A percentile compares a stretch with the other conserved stretches of the same genome.
phyloP scores from a whole-genome alignment of 2,329 filamentous ascomycete species.

The Exserohilum turcica region DNA sequence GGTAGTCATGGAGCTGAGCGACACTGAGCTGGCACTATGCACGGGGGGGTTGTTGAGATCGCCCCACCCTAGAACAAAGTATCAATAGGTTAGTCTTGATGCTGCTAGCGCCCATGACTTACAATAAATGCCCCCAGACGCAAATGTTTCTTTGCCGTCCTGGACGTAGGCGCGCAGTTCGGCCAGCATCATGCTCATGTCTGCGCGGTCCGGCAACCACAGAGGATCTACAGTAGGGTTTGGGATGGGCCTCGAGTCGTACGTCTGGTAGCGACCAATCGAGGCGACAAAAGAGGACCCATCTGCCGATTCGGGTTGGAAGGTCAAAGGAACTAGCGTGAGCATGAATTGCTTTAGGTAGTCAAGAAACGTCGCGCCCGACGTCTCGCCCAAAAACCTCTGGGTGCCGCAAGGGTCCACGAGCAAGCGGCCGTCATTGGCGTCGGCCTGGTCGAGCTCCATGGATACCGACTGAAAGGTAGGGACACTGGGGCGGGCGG shows the following conservation, averaged over 20 bases:
- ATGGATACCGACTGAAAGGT: conserved; percentile 13
- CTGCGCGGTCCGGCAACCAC: conserved; percentile 29
- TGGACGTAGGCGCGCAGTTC: conserved; percentile 31
- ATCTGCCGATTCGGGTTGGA: conserved; percentile 20
- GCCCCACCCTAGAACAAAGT: conserved; percentile 24
- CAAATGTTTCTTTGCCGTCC: conserved; percentile 29
- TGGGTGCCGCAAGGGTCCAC: conserved; percentile 23
- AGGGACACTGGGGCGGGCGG: conserved; percentile 9
- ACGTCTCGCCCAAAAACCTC: conserved; percentile 32
- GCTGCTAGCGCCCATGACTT: not conserved
- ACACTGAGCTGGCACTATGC: conserved; percentile 14
- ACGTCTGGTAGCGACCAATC: conserved; percentile 35
- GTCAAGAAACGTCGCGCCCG: conserved; percentile 36
- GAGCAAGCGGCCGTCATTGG: conserved; percentile 26
- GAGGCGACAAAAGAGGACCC: conserved; percentile 28
- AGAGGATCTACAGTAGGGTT: conserved; percentile 32
- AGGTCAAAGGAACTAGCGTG: conserved; percentile 26
- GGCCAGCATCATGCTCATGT: conserved; percentile 29
- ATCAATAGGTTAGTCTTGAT: not conserved
- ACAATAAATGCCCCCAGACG: conserved; percentile 33
- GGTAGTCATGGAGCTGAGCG: conserved; percentile 22
- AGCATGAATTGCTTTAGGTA: conserved; percentile 34
- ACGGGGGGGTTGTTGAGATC: conserved; percentile 24
- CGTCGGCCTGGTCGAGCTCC: conserved; percentile 9
- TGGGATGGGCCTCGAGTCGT: conserved; percentile 34